Evolutionary conservation across 192 early-diverging fungal species (phyloP).

Genomic region (Backusella liffmaniae): DNA sequence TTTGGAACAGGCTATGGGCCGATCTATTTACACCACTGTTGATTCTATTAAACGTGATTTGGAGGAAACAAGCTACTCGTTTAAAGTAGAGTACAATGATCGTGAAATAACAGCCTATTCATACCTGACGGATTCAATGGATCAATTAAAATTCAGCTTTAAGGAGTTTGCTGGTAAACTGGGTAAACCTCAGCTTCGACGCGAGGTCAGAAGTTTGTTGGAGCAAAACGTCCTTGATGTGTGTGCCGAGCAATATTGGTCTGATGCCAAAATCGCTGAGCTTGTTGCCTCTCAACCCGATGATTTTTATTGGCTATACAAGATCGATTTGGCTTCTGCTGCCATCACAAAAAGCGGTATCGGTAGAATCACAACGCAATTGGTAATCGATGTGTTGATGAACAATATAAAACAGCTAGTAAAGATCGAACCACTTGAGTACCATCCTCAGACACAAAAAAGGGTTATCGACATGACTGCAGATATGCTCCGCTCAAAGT

Average conservation of each 20-base stretch:
- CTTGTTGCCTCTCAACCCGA: constrained; percentile 60
- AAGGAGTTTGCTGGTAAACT: constrained; percentile 89
- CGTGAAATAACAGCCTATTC: constrained; percentile 90
- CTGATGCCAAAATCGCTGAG: constrained; percentile 65
- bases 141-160: constrained; percentile 90
- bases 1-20: constrained; percentile 89
- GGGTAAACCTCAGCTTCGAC: constrained; percentile 89
- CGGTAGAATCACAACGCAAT: constrained; percentile 86
- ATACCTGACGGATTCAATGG: constrained; percentile 93
- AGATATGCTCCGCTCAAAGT: constrained; percentile 82
- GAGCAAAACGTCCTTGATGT: constrained; percentile 89
- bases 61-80: constrained; percentile 93
- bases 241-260: constrained; percentile 91
- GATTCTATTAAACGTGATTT: constrained; percentile 90
- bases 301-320: constrained; percentile 80
- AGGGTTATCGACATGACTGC: constrained; percentile 80
- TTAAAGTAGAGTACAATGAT: constrained; percentile 99
- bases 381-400: constrained; percentile 86
- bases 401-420: constrained; percentile 78
- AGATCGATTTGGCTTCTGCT: constrained; percentile 79
- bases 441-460: constrained; percentile 77
- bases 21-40: constrained; percentile 76
- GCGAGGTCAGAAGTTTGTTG: constrained; percentile 86
- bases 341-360: constrained; percentile 92
- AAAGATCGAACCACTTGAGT: constrained; percentile 77